Conservation (phyloP, 2,329 filamentous ascomycete genomes). For the Xylariaceae sp. region DNA sequence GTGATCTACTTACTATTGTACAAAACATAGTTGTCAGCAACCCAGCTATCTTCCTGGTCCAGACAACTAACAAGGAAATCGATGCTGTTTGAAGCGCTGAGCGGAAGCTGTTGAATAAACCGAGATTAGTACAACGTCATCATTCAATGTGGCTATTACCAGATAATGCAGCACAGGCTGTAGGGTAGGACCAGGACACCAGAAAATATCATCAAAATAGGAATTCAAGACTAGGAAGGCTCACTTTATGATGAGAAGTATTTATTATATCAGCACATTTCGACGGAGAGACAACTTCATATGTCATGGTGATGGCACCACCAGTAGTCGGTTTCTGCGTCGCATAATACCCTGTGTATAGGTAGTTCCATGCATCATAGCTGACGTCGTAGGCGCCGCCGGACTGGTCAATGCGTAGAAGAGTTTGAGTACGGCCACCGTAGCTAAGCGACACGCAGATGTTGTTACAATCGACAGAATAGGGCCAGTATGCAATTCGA, state of each 20-base stretch:
- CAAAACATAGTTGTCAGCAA: conserved; percentile 44
- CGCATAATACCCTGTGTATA: conserved; percentile 46
- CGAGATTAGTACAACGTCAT: too few species aligned
- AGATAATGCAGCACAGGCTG: too few species aligned
- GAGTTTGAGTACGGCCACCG: conserved; percentile 47
- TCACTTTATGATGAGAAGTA: conserved; percentile 45
- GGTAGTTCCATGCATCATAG: conserved; percentile 61
- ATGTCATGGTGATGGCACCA: conserved; percentile 44
- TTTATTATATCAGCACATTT: conserved; percentile 39
- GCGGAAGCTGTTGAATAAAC: conserved; percentile 51
- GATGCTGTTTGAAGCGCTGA: conserved; percentile 55
- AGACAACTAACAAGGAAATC: conserved; percentile 40
- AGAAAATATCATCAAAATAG: too few species aligned
- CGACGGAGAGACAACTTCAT: conserved; percentile 43
- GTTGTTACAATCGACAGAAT: conserved; percentile 48
- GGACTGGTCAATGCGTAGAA: conserved; percentile 56
- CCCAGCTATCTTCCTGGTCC: conserved; percentile 36
- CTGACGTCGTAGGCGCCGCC: conserved; percentile 55
- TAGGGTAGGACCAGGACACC: too few species aligned
- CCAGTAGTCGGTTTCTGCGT: conserved; percentile 42
- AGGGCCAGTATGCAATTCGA: conserved; percentile 60
- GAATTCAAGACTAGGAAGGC: too few species aligned
- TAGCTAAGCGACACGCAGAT: conserved; percentile 54
- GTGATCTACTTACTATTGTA: too few species aligned
- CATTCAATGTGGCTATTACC: too few species aligned